Evolutionary conservation across 148 eudicot genomes (phyloP).

Genomic region (Dianthus caryophyllus): DNA sequence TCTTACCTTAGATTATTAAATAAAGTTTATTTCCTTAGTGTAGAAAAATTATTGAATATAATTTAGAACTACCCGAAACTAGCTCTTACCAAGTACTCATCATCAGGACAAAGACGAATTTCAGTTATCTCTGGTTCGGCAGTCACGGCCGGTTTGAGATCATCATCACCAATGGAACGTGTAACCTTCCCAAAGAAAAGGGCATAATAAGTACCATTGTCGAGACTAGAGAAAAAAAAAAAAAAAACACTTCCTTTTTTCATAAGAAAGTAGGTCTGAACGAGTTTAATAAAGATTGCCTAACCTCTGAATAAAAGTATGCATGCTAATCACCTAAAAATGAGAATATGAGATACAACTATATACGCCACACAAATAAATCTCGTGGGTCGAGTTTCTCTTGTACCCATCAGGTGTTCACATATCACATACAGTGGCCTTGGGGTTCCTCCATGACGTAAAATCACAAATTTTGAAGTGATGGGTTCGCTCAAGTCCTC

Average conservation of each 20-base stretch:
- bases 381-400: too few relatives aligned
- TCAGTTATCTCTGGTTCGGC: conserved; percentile 97
- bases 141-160: conserved; percentile 90
- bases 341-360: background rate
- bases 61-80: background rate
- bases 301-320: background rate
- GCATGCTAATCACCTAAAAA: background rate
- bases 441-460: too few relatives aligned
- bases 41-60: background rate
- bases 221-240: conserved; percentile 2
- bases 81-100: conserved; percentile 73
- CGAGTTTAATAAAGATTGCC: background rate
- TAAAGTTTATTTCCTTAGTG: background rate
- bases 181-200: conserved; percentile 60
- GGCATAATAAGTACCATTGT: conserved; percentile 6
- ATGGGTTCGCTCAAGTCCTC: too few relatives aligned
- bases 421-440: background rate
- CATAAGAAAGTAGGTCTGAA: background rate
- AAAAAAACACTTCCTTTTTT: background rate
- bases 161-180: conserved; percentile 97
- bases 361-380: background rate
- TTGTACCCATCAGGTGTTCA: background rate
- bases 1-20: background rate
- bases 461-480: too few relatives aligned
- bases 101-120: conserved; percentile 51